Percentiles rank a stretch among this genome's conserved stretches.
phyloP scores from a whole-genome alignment of 2,329 filamentous ascomycete genomes.

The Fusarium penzigii region DNA sequence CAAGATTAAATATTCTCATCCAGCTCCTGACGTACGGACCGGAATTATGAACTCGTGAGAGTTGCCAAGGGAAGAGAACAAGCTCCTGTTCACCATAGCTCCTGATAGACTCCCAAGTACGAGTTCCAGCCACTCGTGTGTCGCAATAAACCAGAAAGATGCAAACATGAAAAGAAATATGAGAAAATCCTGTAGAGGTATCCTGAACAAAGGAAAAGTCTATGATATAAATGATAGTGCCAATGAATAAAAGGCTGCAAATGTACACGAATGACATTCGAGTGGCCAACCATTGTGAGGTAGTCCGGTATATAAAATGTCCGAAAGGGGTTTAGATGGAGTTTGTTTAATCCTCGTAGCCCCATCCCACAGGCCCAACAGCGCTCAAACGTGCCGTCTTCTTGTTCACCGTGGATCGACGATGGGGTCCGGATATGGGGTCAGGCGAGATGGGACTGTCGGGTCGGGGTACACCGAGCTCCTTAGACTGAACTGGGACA shows the following conservation, averaged over 20 bases:
- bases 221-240: conserved; percentile 17
- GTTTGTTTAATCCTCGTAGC: conserved; percentile 23
- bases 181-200: conserved; percentile 5
- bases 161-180: conserved; percentile 10
- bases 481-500: neutral
- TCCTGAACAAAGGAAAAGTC: conserved; percentile 12
- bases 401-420: conserved; percentile 33
- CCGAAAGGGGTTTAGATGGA: neutral
- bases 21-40: too few species aligned
- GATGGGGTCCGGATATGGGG: conserved; percentile 29
- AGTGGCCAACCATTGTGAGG: too few species aligned
- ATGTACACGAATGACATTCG: neutral
- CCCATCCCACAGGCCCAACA: conserved; percentile 29
- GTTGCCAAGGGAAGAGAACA: too few species aligned
- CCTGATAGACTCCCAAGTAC: neutral
- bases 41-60: too few species aligned
- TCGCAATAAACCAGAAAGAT: neutral
- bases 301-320: neutral
- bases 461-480: conserved; percentile 33
- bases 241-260: conserved; percentile 27
- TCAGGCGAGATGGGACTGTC: conserved; percentile 43
- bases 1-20: too few species aligned
- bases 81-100: too few species aligned
- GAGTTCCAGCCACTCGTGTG: conserved; percentile 8
- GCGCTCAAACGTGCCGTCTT: conserved; percentile 43